Evolutionary conservation across 768 basidiomycete species (phyloP).

Genomic region (button mushroom (Agaricus bisporus)): DNA sequence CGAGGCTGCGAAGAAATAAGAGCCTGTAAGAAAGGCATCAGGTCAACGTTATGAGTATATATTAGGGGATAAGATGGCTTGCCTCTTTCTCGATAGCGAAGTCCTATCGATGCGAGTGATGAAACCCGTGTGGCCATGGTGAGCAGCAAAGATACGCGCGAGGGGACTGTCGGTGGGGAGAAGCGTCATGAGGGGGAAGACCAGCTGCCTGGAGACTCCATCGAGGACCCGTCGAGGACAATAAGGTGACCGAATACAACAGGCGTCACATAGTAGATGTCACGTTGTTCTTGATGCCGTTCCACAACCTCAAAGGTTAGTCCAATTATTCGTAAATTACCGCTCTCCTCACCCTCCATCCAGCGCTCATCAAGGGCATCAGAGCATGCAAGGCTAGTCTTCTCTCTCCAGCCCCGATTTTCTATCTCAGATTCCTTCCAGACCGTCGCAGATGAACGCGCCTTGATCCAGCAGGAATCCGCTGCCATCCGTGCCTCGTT

Average conservation of each 20-base stretch:
- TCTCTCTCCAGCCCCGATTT: background rate
- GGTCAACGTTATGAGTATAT: no score
- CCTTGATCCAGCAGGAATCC: constrained; percentile 94
- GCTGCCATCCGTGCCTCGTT: constrained; percentile 96
- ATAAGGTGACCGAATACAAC: no score
- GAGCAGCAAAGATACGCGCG: constrained; percentile 8
- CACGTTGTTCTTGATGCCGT: constrained; percentile 45
- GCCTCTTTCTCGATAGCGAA: constrained; percentile 7
- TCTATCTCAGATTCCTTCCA: constrained; percentile 24
- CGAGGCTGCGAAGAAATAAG: constrained; percentile 20
- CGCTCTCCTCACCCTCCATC: constrained; percentile 18
- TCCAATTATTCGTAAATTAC: background rate
- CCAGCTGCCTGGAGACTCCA: constrained; percentile 3
- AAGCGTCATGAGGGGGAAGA: background rate
- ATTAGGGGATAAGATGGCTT: background rate
- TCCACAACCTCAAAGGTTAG: constrained; percentile 81
- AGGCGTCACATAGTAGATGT: no score
- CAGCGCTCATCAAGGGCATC: constrained; percentile 97
- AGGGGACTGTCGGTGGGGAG: constrained; percentile 2
- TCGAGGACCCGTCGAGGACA: no score
- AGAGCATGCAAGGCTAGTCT: constrained; percentile 83
- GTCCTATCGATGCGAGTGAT: constrained; percentile 14
- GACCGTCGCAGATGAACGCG: constrained; percentile 98
- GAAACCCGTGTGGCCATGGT: constrained; percentile 6
- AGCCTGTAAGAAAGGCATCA: constrained; percentile 12